phyloP scores from a whole-genome alignment of 75 land plant species.

The Pinus tabuliformis region DNA sequence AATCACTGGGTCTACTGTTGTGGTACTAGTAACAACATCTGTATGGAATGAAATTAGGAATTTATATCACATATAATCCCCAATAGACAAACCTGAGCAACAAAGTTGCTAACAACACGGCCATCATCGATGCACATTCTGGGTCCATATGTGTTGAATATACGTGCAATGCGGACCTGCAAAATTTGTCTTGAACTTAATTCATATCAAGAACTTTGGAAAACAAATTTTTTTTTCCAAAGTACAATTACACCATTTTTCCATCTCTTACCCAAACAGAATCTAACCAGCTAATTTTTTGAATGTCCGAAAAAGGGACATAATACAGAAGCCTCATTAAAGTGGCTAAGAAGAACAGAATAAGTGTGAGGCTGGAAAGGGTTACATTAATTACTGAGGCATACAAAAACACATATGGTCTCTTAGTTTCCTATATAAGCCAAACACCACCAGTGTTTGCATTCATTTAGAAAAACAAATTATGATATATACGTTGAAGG shows the following conservation, averaged over 20 bases:
- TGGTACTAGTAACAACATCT: not conserved
- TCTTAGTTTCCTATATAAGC: not conserved
- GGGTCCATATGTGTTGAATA: conserved; percentile 85
- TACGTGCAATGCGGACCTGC: conserved; percentile 71
- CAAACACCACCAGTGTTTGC: not conserved
- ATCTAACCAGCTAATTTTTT: not conserved
- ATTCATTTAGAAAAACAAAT: not conserved
- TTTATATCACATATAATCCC: not conserved
- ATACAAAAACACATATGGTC: not conserved
- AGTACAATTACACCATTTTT: not conserved
- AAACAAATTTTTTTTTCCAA: not conserved
- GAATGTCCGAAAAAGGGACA: not conserved
- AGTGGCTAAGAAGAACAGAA: not conserved
- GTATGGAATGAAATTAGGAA: not conserved
- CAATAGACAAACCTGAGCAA: conserved; percentile 47
- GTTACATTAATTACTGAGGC: not conserved
- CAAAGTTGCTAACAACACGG: conserved; percentile 82
- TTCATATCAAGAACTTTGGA: not conserved
- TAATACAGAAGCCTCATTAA: not conserved
- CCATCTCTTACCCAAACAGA: not conserved
- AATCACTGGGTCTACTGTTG: not conserved
- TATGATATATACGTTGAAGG: not conserved
- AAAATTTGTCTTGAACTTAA: not conserved
- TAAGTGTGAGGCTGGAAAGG: not conserved
- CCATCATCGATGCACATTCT: conserved; percentile 83